A percentile compares a stretch with the other conserved stretches of the same genome.
Evolutionary conservation across 1,139 yeast genomes (phyloP).

Genomic region (Kurtzmaniella quercitrusa): DNA sequence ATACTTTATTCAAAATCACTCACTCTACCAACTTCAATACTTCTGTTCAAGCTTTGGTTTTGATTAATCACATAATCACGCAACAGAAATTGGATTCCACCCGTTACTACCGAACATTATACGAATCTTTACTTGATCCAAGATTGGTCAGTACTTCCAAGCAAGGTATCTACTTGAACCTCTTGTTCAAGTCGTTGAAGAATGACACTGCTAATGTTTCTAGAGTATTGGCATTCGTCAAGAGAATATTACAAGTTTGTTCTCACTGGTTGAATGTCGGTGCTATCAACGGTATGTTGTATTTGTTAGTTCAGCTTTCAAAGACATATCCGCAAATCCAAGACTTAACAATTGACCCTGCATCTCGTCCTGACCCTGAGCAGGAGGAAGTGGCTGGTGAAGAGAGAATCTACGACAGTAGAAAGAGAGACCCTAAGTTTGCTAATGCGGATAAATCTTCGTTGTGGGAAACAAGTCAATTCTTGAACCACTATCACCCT

Average conservation of each 20-base stretch:
- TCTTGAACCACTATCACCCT: slow-evolving; percentile 85
- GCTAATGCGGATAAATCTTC: slow-evolving; percentile 80
- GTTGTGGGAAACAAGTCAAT: slow-evolving; percentile 79
- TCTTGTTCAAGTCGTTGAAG: slow-evolving; percentile 79
- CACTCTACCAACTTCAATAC: slow-evolving; percentile 95
- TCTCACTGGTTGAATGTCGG: slow-evolving; percentile 86
- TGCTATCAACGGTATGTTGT: slow-evolving; percentile 86
- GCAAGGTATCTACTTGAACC: slow-evolving; percentile 82
- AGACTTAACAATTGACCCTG: slow-evolving; percentile 39
- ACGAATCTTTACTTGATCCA: slow-evolving; percentile 84
- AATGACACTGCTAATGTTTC: slow-evolving; percentile 54
- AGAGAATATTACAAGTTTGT: slow-evolving; percentile 83
- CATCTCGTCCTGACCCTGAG: slow-evolving; percentile 34
- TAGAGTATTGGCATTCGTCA: slow-evolving; percentile 85
- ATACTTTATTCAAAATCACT: slow-evolving; percentile 82
- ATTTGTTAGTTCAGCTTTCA: slow-evolving; percentile 61
- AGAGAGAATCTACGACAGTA: slow-evolving; percentile 62
- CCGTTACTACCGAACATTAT: slow-evolving; percentile 82
- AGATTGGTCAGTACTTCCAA: slow-evolving; percentile 81
- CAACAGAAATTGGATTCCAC: slow-evolving; percentile 58
- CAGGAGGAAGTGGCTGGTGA: slow-evolving; percentile 14
- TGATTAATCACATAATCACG: slow-evolving; percentile 71
- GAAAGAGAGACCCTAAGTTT: slow-evolving; percentile 84
- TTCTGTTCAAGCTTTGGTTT: slow-evolving; percentile 84
- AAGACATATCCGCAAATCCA: slow-evolving; percentile 39